These are phyloP conservation scores for Lactarius evosmus DNA, from an alignment of 768 basidiomycete species.

Conservation along the genomic window DNA sequence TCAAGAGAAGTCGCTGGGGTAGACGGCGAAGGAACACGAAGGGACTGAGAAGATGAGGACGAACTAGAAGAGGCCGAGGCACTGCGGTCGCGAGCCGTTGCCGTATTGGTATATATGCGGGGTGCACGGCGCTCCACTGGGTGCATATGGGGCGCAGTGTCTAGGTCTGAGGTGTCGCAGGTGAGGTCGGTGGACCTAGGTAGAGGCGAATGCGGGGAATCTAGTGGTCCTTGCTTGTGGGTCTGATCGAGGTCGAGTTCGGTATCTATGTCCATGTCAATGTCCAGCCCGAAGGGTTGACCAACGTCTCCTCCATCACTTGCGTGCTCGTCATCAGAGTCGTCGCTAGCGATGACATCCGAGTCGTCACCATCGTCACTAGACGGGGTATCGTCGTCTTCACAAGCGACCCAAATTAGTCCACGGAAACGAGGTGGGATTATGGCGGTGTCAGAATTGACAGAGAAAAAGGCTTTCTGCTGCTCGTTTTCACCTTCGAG, in stretches of 20 bases:
- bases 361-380: conserved; percentile 34
- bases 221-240: conserved; percentile 9
- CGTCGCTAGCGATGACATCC: conserved; percentile 34
- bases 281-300: conserved; percentile 34
- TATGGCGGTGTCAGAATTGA: conserved; percentile 32
- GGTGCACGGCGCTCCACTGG: conserved; percentile 34
- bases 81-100: conserved; percentile 34
- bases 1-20: conserved; percentile 27
- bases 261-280: conserved; percentile 35
- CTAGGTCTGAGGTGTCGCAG: conserved; percentile 26
- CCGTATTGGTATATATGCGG: conserved; percentile 28
- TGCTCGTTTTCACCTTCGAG: conserved; percentile 76
- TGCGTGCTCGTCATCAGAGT: conserved; percentile 26
- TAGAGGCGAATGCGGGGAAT: conserved; percentile 10
- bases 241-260: conserved; percentile 29
- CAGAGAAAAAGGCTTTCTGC: conserved; percentile 78
- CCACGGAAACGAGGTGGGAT: conserved; percentile 50
- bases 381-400: conserved; percentile 50
- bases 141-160: conserved; percentile 48
- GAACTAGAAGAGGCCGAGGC: conserved; percentile 35
- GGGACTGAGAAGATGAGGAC: conserved; percentile 30
- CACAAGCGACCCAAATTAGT: conserved; percentile 77
- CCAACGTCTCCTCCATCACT: conserved; percentile 29
- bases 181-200: conserved; percentile 11
- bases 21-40: conserved; percentile 23